Percentiles rank a stretch among this genome's conserved stretches.
These are phyloP conservation scores for Paraurostyla sp. DNA, from an alignment of 73 alveolate genomes.

Conservation along the genomic window DNA sequence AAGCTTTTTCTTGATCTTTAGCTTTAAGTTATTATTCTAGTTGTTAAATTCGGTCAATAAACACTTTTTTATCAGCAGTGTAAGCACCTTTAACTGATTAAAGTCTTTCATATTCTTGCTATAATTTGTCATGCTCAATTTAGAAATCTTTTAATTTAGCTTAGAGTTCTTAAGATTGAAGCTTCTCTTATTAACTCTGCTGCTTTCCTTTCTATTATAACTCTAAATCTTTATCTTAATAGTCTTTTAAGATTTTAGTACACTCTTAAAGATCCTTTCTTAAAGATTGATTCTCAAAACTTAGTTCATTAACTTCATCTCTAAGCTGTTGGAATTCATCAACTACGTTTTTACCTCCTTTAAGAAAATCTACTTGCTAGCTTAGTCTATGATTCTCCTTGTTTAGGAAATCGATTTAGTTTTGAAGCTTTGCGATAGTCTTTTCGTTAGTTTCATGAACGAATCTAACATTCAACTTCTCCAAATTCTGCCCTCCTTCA, in stretches of 20 bases:
- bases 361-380: not conserved
- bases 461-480: conserved; percentile 23
- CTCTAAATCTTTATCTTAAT: conserved; percentile 20
- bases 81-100: conserved; percentile 46
- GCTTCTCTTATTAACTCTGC: not conserved
- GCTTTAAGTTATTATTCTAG: not conserved
- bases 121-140: conserved; percentile 21
- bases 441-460: conserved; percentile 45
- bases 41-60: conserved; percentile 46
- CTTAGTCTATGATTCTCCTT: conserved; percentile 67
- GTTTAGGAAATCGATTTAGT: conserved; percentile 60
- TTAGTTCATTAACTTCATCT: not conserved
- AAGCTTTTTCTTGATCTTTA: not conserved
- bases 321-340: conserved; percentile 47
- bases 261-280: conserved; percentile 33
- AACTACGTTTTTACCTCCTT: not conserved
- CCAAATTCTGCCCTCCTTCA: conserved; percentile 72
- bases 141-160: not conserved
- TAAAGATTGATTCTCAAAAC: conserved; percentile 14
- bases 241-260: not conserved
- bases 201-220: no score
- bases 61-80: conserved; percentile 69
- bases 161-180: not conserved
- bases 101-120: conserved; percentile 21
- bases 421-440: conserved; percentile 56